phyloP scores from a whole-genome alignment of 768 basidiomycete genomes.

The Auricularia auricula-judae region DNA sequence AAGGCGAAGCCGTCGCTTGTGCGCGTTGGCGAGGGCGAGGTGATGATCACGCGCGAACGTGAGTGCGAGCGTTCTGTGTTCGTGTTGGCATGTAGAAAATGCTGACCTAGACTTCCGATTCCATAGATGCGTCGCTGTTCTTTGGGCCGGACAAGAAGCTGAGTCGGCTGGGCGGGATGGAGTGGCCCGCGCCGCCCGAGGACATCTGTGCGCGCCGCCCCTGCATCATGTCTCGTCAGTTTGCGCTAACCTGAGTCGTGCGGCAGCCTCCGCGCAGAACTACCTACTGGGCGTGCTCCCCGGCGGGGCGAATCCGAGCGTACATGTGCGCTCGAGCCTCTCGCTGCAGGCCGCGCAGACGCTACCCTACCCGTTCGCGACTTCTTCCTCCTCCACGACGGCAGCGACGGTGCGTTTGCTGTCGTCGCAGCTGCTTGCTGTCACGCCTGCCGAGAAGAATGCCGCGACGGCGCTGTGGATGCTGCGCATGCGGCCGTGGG shows the following conservation, averaged over 20 bases:
- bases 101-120: too few relatives aligned
- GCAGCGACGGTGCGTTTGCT: constrained; percentile 51
- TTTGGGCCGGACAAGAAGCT: constrained; percentile 49
- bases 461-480: constrained; percentile 60
- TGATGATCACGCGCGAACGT: constrained; percentile 74
- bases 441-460: constrained; percentile 65
- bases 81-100: too few relatives aligned
- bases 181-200: constrained; percentile 75
- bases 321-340: constrained; percentile 64
- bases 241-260: too few relatives aligned
- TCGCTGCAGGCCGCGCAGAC: constrained; percentile 52
- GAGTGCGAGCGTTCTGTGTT: constrained; percentile 13
- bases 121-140: constrained; percentile 43
- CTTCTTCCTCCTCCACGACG: constrained; percentile 7
- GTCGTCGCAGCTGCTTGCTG: constrained; percentile 47
- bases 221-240: too few relatives aligned
- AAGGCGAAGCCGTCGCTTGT: constrained; percentile 59
- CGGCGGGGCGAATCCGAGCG: constrained; percentile 30
- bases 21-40: constrained; percentile 47
- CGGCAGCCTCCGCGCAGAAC: constrained; percentile 57
- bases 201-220: constrained; percentile 43
- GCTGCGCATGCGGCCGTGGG: constrained; percentile 60
- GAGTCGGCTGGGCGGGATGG: constrained; percentile 38
- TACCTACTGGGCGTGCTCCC: constrained; percentile 72
- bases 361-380: constrained; percentile 49